Conservation (phyloP, 2,329 filamentous ascomycete species). For the Aspergillus sp. region DNA sequence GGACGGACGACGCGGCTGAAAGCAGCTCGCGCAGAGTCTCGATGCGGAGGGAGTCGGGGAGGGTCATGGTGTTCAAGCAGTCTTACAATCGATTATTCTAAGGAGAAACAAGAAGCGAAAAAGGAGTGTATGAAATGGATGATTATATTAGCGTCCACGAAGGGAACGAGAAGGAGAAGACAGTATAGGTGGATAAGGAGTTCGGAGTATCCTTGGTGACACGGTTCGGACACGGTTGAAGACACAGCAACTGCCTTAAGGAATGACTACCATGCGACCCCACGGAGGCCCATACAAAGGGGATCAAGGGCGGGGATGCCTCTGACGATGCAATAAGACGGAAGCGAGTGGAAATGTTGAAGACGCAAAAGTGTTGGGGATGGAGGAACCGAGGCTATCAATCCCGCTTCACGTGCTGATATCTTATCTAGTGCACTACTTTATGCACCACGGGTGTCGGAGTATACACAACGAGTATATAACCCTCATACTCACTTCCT, state of each 20-base stretch:
- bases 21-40: conserved; percentile 25
- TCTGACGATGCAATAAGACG: neutral
- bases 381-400: neutral
- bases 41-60: conserved; percentile 9
- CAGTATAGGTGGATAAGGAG: too few relatives aligned
- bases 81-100: neutral
- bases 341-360: neutral
- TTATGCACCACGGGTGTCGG: too few relatives aligned
- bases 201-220: too few relatives aligned
- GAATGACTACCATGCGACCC: too few relatives aligned
- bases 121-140: neutral
- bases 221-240: too few relatives aligned
- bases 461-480: too few relatives aligned
- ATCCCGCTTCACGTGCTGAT: conserved; percentile 2
- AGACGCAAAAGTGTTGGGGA: conserved; percentile 1
- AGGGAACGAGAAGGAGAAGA: neutral
- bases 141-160: neutral
- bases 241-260: too few relatives aligned
- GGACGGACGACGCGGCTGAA: conserved; percentile 19
- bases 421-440: conserved; percentile 1
- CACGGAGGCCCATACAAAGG: too few relatives aligned
- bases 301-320: too few relatives aligned
- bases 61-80: conserved; percentile 5
- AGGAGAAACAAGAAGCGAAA: neutral
- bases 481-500: too few relatives aligned